These are phyloP conservation scores for Triadica sebifera DNA, from an alignment of 345 rosid species.

Conservation along the genomic window DNA sequence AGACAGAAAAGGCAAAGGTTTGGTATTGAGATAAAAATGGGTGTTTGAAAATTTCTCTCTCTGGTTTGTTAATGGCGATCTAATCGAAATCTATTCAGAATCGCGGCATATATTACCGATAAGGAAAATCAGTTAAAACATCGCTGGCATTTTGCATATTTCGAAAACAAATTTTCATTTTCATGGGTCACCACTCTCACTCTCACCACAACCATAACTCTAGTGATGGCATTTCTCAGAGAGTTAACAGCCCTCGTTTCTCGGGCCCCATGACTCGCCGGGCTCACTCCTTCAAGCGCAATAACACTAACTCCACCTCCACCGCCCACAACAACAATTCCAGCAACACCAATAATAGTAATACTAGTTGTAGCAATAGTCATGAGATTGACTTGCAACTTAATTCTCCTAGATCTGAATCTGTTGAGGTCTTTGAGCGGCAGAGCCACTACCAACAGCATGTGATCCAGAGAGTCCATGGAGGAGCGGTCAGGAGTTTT, in stretches of 20 bases:
- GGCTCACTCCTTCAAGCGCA: conserved; percentile 83
- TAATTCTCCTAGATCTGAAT: conserved; percentile 79
- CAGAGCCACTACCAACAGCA: conserved; percentile 32
- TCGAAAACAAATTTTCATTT: background rate
- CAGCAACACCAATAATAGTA: conserved; percentile 9
- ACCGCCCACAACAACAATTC: background rate
- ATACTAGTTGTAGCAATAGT: conserved; percentile 10
- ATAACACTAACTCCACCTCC: conserved; percentile 27
- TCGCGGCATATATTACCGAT: background rate
- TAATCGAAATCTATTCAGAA: background rate
- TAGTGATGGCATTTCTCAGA: conserved; percentile 67
- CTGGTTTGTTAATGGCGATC: conserved; percentile 15
- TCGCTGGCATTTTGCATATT: background rate
- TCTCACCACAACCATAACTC: conserved; percentile 43
- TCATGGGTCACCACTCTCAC: conserved; percentile 50
- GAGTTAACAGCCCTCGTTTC: conserved; percentile 83
- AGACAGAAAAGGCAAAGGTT: background rate
- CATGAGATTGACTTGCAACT: conserved; percentile 77
- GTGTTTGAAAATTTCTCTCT: background rate
- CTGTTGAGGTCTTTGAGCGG: conserved; percentile 42
- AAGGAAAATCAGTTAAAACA: background rate
- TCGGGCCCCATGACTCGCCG: conserved; percentile 90
- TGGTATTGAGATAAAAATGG: background rate
- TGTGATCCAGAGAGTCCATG: conserved; percentile 48
- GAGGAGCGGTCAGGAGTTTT: conserved; percentile 34